Conservation (phyloP, 495 filamentous ascomycete species). For the Massariosphaeria phaeospora region DNA sequence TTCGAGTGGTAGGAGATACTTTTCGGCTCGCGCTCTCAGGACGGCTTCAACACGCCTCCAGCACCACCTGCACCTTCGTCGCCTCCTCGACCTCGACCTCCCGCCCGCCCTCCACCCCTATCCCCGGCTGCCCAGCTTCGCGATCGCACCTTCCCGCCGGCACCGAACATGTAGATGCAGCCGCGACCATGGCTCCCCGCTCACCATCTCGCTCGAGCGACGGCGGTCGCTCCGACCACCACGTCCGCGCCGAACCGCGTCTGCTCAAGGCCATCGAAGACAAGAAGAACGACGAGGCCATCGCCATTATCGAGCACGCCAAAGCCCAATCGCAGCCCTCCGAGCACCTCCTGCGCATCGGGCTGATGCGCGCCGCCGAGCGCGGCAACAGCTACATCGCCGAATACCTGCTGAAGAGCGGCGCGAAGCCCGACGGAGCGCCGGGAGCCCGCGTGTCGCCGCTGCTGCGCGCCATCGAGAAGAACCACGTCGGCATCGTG, state of each 20-base stretch:
- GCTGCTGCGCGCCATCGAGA: slow-evolving; percentile 50
- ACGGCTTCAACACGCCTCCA: no score
- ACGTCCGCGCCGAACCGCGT: slow-evolving; percentile 50
- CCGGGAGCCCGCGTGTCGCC: slow-evolving; percentile 44
- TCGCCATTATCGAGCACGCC: slow-evolving; percentile 42
- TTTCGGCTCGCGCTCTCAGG: no score
- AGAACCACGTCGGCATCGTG: slow-evolving; percentile 46
- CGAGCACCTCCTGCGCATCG: slow-evolving; percentile 51
- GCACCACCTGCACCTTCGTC: no score
- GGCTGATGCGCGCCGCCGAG: slow-evolving; percentile 49
- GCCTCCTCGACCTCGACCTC: no score
- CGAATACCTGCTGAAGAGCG: slow-evolving; percentile 45
- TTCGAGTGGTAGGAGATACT: no score
- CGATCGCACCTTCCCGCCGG: background rate
- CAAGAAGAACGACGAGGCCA: slow-evolving; percentile 41
- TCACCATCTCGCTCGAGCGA: slow-evolving; percentile 33
- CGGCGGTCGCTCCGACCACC: slow-evolving; percentile 16
- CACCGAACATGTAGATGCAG: slow-evolving; percentile 18
- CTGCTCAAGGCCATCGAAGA: slow-evolving; percentile 50
- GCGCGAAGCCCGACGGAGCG: slow-evolving; percentile 46
- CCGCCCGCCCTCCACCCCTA: background rate
- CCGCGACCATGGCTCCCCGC: slow-evolving; percentile 21
- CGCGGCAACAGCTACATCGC: slow-evolving; percentile 45
- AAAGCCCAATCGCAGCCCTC: slow-evolving; percentile 44
- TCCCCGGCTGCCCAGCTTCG: background rate